These are phyloP conservation scores for Rhodamnia argentea DNA, from an alignment of 345 rosid species.

Conservation along the genomic window DNA sequence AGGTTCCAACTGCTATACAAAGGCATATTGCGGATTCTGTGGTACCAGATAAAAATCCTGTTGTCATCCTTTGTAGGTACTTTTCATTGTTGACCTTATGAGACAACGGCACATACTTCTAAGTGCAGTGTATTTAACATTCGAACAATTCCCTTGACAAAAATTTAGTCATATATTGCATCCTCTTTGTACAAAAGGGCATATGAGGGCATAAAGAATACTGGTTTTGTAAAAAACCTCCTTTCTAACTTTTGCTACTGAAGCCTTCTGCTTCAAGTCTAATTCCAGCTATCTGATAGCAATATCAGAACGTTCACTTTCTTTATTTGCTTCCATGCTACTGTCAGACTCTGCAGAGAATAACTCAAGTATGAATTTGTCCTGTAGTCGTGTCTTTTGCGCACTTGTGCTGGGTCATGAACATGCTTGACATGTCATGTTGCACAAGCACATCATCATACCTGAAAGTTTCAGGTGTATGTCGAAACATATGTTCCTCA, in stretches of 20 bases:
- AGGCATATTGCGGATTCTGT: constrained; percentile 46
- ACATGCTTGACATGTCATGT: neutral
- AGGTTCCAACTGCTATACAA: constrained; percentile 84
- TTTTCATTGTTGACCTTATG: constrained; percentile 6
- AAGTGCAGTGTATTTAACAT: neutral
- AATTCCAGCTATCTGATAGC: neutral
- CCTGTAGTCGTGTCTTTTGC: neutral
- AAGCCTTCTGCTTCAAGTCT: neutral
- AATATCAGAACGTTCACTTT: neutral
- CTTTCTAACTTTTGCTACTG: neutral
- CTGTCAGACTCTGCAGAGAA: neutral
- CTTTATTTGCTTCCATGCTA: neutral
- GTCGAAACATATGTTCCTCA: neutral
- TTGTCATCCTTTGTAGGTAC: constrained; percentile 65
- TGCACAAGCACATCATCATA: neutral
- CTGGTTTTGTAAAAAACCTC: neutral
- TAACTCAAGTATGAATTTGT: neutral
- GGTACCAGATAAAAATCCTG: constrained; percentile 72
- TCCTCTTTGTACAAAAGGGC: neutral
- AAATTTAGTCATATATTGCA: neutral
- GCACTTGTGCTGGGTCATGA: neutral
- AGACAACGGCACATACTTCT: neutral
- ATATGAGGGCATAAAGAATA: neutral
- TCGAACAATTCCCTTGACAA: neutral
- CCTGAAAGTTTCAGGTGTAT: neutral